Conservation (phyloP, 2,329 filamentous ascomycete genomes). For the Aureobasidium leucospermi region DNA sequence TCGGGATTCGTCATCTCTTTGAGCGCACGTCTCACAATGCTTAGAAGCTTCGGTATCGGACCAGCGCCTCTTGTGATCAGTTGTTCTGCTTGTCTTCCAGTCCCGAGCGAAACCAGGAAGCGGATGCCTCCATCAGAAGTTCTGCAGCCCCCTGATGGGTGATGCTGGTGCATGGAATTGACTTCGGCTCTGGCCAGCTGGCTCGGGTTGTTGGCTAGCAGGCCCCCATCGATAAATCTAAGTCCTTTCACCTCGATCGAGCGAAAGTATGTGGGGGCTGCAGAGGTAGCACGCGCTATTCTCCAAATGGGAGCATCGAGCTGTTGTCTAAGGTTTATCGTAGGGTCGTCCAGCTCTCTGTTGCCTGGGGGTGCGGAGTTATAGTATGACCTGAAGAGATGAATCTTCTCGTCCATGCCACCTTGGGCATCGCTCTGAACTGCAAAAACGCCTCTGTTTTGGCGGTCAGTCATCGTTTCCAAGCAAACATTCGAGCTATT, state of each 20-base stretch:
- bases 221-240: constrained; percentile 32
- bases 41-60: background rate
- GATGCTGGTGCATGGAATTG: constrained; percentile 1
- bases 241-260: constrained; percentile 31
- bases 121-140: background rate
- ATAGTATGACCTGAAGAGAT: constrained; percentile 9
- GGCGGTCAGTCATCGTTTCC: background rate
- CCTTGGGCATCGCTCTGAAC: background rate
- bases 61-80: background rate
- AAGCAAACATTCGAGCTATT: background rate
- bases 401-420: background rate
- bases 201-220: constrained; percentile 41
- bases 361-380: background rate
- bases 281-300: constrained; percentile 26
- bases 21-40: background rate
- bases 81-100: background rate
- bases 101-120: constrained; percentile 10
- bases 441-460: background rate
- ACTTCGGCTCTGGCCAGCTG: constrained; percentile 33
- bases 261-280: constrained; percentile 26
- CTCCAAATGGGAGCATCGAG: constrained; percentile 18
- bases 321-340: background rate
- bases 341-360: background rate
- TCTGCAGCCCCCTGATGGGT: background rate
- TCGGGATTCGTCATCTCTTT: constrained; percentile 5